Evolutionary conservation across 306 rosid genomes (phyloP).

Genomic region (Luffa aegyptiaca): DNA sequence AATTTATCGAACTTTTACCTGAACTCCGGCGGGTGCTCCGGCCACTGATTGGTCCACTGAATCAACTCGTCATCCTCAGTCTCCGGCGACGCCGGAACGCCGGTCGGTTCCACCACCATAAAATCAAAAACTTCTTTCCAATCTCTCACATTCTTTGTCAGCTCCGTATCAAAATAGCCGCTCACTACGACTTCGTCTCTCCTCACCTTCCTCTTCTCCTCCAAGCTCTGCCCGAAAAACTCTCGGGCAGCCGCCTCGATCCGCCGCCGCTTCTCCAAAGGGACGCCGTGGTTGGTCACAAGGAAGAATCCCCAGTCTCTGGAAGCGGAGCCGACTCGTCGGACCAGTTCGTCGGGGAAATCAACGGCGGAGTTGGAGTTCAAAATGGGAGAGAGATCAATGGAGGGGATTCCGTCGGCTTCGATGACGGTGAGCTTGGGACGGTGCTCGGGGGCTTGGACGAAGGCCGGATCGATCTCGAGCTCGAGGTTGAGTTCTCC

Average conservation of each 20-base stretch:
- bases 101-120: conserved; percentile 22
- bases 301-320: conserved; percentile 68
- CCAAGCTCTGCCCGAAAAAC: conserved; percentile 47
- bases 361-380: background rate
- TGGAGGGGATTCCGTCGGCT: conserved; percentile 40
- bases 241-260: conserved; percentile 19
- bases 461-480: conserved; percentile 27
- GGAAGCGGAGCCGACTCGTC: conserved; percentile 41
- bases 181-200: conserved; percentile 14
- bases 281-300: conserved; percentile 55
- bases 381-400: conserved; percentile 19
- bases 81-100: conserved; percentile 24
- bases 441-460: conserved; percentile 55
- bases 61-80: conserved; percentile 19
- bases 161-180: conserved; percentile 57
- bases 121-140: conserved; percentile 74
- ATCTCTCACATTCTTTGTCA: conserved; percentile 65
- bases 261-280: conserved; percentile 18
- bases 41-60: conserved; percentile 36
- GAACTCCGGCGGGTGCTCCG: conserved; percentile 34
- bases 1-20: too few species aligned
- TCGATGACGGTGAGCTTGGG: conserved; percentile 28
- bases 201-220: conserved; percentile 44
- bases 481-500: conserved; percentile 28
- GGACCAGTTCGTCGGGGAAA: conserved; percentile 16